phyloP scores from a whole-genome alignment of 768 basidiomycete genomes.

The Lyophyllum shimeji region DNA sequence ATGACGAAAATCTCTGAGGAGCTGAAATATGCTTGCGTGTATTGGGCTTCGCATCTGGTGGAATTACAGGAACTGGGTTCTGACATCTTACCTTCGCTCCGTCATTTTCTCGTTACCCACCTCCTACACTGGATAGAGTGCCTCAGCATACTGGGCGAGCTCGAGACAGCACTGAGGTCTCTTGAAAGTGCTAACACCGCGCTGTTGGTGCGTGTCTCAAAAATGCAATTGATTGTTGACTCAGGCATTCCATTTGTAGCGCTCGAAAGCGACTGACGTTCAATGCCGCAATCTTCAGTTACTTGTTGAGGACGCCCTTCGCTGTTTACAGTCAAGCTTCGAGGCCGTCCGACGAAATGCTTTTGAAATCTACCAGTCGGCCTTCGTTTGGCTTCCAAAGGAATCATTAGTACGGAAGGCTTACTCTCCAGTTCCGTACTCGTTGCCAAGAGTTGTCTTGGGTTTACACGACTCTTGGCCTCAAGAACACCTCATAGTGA shows the following conservation, averaged over 20 bases:
- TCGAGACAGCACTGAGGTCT: background rate
- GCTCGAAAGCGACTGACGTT: background rate
- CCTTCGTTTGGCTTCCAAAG: background rate
- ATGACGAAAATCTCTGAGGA: conserved; percentile 8
- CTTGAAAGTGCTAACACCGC: background rate
- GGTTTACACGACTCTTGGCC: background rate
- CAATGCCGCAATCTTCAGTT: background rate
- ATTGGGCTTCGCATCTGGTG: conserved; percentile 16
- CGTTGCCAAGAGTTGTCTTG: background rate
- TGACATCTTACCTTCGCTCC: background rate
- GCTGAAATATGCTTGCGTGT: conserved; percentile 15
- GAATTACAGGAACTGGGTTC: conserved; percentile 1
- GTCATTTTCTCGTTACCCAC: background rate
- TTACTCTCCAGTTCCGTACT: background rate
- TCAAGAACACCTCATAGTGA: background rate
- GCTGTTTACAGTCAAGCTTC: conserved; percentile 13
- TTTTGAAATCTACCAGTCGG: background rate
- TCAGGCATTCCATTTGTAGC: background rate
- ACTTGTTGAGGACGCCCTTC: conserved; percentile 8
- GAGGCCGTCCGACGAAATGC: background rate
- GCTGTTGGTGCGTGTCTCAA: background rate
- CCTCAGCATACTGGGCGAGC: conserved; percentile 5
- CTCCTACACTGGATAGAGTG: conserved; percentile 18
- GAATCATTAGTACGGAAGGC: background rate
- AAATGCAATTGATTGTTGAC: background rate